Conservation (phyloP, 345 rosid species). For the Citrus unshiu region DNA sequence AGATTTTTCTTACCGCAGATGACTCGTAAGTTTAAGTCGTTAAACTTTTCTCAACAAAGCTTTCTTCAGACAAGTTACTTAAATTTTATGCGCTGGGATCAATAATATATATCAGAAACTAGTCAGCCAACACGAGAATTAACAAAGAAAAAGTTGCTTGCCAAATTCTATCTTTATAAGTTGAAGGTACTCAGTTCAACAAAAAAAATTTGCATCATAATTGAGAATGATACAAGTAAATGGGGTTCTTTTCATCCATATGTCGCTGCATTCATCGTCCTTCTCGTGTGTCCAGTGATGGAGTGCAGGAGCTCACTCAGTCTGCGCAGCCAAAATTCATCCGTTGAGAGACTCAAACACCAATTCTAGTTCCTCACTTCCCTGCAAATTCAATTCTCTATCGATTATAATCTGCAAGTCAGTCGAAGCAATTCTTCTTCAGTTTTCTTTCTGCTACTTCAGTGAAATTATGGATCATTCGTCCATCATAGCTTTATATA, state of each 20-base stretch:
- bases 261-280: conserved; percentile 22
- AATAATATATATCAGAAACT: too few relatives aligned
- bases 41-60: not conserved
- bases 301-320: not conserved
- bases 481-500: not conserved
- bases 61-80: not conserved
- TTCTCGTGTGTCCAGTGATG: not conserved
- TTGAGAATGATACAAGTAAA: not conserved
- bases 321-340: not conserved
- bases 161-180: not conserved
- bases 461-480: not conserved
- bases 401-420: conserved; percentile 4
- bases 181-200: not conserved
- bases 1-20: not conserved
- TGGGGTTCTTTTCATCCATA: conserved; percentile 31
- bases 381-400: conserved; percentile 13
- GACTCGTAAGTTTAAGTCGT: not conserved
- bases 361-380: conserved; percentile 22
- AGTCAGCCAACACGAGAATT: not conserved
- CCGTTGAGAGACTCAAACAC: not conserved
- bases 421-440: not conserved
- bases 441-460: not conserved
- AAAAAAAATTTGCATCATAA: not conserved
- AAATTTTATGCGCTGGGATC: too few relatives aligned
- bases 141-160: not conserved